Percentiles rank a stretch among this genome's conserved stretches.
Conservation (phyloP, 495 filamentous ascomycete genomes). For the Tirmania nivea region DNA sequence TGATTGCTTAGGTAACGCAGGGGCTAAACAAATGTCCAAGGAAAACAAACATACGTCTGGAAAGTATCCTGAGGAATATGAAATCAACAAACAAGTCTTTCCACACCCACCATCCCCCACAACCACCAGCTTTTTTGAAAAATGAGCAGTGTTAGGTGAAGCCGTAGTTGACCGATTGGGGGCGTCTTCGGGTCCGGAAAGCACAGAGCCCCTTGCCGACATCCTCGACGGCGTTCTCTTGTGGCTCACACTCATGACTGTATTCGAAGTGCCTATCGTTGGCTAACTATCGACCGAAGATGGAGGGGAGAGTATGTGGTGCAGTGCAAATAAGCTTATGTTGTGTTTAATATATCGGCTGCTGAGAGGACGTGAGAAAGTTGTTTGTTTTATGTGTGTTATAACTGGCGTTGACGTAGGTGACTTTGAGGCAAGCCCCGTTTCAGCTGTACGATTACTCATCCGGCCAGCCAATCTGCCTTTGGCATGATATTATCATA, state of each 20-base stretch:
- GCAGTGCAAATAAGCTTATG: too few relatives aligned
- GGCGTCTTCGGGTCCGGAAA: not conserved
- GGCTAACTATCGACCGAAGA: too few relatives aligned
- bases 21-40: not conserved
- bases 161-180: constrained; percentile 6
- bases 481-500: too few relatives aligned
- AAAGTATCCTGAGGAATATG: constrained; percentile 93
- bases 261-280: not conserved
- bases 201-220: not conserved
- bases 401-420: too few relatives aligned
- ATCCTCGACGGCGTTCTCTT: not conserved
- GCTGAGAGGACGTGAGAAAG: too few relatives aligned
- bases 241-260: not conserved
- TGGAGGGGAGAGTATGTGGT: too few relatives aligned
- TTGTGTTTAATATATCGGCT: too few relatives aligned
- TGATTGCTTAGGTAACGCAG: constrained; percentile 5
- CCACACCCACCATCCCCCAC: constrained; percentile 96
- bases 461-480: too few relatives aligned
- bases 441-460: too few relatives aligned
- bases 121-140: constrained; percentile 97
- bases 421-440: too few relatives aligned
- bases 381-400: too few relatives aligned
- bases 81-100: constrained; percentile 95
- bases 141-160: constrained; percentile 47
- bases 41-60: constrained; percentile 50